These are phyloP conservation scores for Lycium barbarum DNA, from an alignment of 257 asterid species.

Conservation along the genomic window DNA sequence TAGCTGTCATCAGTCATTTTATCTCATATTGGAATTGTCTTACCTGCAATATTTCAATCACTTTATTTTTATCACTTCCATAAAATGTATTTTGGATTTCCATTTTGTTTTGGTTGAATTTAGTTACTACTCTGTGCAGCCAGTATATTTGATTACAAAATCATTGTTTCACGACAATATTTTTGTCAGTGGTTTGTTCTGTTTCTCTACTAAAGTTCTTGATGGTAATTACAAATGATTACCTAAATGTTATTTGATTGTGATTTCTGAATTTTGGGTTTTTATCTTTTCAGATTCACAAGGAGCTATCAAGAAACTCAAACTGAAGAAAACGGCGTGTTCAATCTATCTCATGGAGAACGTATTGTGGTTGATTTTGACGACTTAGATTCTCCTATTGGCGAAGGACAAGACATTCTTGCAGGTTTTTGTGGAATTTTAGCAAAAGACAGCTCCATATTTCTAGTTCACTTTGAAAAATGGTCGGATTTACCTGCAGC, in stretches of 20 bases:
- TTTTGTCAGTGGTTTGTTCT: background rate
- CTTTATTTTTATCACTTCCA: background rate
- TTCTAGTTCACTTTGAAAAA: background rate
- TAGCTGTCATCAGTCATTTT: background rate
- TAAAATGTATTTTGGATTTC: background rate
- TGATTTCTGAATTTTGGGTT: too few relatives aligned
- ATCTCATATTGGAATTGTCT: background rate
- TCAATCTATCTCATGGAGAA: too few relatives aligned
- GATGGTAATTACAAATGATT: too few relatives aligned
- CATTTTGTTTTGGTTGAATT: background rate
- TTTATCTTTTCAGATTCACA: too few relatives aligned
- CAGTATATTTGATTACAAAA: background rate
- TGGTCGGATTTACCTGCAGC: background rate
- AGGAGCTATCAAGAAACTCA: too few relatives aligned
- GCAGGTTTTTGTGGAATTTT: background rate
- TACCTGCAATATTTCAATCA: background rate
- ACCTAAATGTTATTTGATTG: too few relatives aligned
- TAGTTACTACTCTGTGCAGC: background rate
- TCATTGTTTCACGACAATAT: background rate
- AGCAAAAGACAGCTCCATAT: background rate
- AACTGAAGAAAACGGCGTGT: too few relatives aligned
- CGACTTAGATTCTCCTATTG: too few relatives aligned
- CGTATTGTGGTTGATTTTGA: too few relatives aligned
- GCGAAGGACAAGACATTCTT: too few relatives aligned
- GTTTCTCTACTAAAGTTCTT: background rate